These are phyloP conservation scores for Arthrocladium fulminans DNA, from an alignment of 2,329 filamentous ascomycete species.

Conservation along the genomic window DNA sequence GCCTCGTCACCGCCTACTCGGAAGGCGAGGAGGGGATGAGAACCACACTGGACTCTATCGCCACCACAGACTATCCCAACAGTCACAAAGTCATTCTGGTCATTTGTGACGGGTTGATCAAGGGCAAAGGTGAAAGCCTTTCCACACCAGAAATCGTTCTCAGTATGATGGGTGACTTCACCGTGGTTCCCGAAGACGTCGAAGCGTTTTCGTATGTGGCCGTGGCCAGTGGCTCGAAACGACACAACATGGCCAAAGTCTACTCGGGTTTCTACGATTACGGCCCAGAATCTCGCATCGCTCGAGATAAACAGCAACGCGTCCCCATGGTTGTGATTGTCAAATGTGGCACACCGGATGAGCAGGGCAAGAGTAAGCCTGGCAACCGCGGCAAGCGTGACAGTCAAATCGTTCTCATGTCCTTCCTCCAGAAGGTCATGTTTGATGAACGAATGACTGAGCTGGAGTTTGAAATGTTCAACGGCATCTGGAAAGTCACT, in stretches of 20 bases:
- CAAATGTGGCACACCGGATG: constrained; percentile 89
- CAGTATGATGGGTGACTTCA: constrained; percentile 89
- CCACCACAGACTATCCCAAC: constrained; percentile 97
- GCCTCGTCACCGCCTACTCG: constrained; percentile 91
- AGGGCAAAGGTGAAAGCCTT: constrained; percentile 77
- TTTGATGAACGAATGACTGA: constrained; percentile 99
- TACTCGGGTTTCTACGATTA: constrained; percentile 99
- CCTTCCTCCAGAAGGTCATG: constrained; percentile 99
- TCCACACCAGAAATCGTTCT: constrained; percentile 86
- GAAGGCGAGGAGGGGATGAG: constrained; percentile 88
- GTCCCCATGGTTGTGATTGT: constrained; percentile 96
- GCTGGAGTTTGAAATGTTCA: constrained; percentile 99
- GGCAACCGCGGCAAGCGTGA: constrained; percentile 98
- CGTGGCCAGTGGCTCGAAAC: constrained; percentile 87
- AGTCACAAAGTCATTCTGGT: constrained; percentile 96
- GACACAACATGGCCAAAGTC: constrained; percentile 99
- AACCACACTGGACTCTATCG: constrained; percentile 90
- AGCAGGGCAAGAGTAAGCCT: constrained; percentile 71
- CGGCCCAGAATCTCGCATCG: constrained; percentile 68
- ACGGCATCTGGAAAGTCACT: constrained; percentile 96
- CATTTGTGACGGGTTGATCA: constrained; percentile 95
- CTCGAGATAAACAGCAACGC: constrained; percentile 80
- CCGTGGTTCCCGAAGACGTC: constrained; percentile 70
- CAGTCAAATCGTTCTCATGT: constrained; percentile 98
- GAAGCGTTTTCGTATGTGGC: constrained; percentile 91